Conservation (phyloP, 192 early-diverging fungal species). For the Backusella circina region DNA sequence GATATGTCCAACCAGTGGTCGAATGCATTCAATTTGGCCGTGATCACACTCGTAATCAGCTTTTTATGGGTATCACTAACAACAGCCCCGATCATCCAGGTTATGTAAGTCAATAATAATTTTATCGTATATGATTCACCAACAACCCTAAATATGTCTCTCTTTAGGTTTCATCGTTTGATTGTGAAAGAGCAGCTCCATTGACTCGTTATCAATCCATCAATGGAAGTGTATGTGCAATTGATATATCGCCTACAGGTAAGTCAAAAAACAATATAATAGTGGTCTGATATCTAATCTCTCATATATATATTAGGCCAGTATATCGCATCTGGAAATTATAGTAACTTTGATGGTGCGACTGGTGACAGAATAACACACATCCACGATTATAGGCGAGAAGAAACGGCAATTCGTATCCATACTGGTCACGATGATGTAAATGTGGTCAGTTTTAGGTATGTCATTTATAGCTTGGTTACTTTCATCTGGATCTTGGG, state of each 20-base stretch:
- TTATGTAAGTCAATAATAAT: slow-evolving; percentile 2
- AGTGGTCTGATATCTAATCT: neutral
- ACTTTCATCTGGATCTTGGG: neutral
- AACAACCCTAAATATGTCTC: neutral
- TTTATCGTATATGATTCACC: neutral
- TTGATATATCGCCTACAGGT: slow-evolving; percentile 17
- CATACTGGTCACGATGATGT: slow-evolving; percentile 18
- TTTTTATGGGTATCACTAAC: slow-evolving; percentile 11
- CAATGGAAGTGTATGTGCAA: neutral
- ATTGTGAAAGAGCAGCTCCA: neutral
- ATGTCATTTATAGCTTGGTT: neutral
- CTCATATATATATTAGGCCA: slow-evolving; percentile 1
- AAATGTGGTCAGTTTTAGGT: slow-evolving; percentile 21
- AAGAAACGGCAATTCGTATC: neutral
- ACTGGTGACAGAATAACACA: slow-evolving; percentile 16
- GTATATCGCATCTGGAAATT: slow-evolving; percentile 17
- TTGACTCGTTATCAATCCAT: neutral
- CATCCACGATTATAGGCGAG: neutral
- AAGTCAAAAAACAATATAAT: neutral
- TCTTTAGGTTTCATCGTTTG: neutral
- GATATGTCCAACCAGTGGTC: neutral
- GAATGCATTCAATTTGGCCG: slow-evolving; percentile 26
- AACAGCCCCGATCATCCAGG: neutral
- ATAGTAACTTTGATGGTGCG: neutral
- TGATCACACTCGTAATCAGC: neutral